Evolutionary conservation across 2,329 filamentous ascomycete species (phyloP).

Genomic region (Stenocarpella maydis): DNA sequence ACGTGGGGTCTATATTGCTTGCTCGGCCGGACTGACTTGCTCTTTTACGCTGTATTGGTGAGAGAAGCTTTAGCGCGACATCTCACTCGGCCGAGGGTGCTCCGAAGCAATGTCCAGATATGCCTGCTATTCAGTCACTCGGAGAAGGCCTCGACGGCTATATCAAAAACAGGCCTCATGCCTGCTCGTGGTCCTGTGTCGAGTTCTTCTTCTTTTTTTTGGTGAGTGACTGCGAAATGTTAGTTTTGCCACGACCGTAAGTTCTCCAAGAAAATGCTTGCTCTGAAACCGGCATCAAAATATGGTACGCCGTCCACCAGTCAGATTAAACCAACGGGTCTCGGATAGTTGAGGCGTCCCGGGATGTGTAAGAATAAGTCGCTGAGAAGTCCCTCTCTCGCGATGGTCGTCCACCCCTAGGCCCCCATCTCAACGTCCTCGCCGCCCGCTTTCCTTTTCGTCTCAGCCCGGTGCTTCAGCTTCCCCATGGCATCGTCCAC

Average conservation of each 20-base stretch:
- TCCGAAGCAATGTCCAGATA: background rate
- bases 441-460: constrained; percentile 41
- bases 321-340: constrained; percentile 1
- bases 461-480: constrained; percentile 44
- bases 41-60: too few relatives aligned
- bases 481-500: constrained; percentile 63
- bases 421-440: constrained; percentile 45
- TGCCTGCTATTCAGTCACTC: background rate
- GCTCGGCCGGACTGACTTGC: background rate
- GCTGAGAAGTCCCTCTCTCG: background rate
- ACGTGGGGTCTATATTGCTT: too few relatives aligned
- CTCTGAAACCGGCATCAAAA: background rate
- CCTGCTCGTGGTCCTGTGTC: background rate
- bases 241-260: background rate
- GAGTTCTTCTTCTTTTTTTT: too few relatives aligned
- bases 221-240: constrained; percentile 3
- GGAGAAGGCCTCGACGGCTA: background rate
- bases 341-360: constrained; percentile 5
- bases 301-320: constrained; percentile 5
- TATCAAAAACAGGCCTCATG: background rate
- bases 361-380: background rate
- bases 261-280: background rate
- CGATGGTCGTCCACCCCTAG: constrained; percentile 25
- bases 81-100: too few relatives aligned
- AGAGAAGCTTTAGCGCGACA: too few relatives aligned